Conservation (phyloP, 1,284 basidiomycete genomes). For the Singerocomus rubriflavus region DNA sequence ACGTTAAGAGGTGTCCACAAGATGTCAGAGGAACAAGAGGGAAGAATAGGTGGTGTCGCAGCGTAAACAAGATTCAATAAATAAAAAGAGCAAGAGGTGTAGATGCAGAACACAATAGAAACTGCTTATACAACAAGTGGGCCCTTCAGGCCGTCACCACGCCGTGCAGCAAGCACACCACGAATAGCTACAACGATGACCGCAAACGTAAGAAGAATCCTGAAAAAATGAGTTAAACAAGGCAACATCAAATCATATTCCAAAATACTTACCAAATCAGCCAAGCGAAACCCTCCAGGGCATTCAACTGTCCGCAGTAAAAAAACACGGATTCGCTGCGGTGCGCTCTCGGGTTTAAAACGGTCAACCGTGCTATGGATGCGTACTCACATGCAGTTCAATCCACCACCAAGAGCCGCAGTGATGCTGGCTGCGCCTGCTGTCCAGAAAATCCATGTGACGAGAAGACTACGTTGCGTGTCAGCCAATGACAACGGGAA, state of each 20-base stretch:
- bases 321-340: slow-evolving; percentile 43
- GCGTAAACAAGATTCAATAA: not conserved
- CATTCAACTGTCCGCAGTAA: slow-evolving; percentile 68
- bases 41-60: slow-evolving; percentile 16
- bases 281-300: slow-evolving; percentile 60
- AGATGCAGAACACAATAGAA: not conserved
- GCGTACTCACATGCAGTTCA: slow-evolving; percentile 58
- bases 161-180: slow-evolving; percentile 46
- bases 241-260: not conserved
- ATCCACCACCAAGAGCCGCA: slow-evolving; percentile 57
- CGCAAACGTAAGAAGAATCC: slow-evolving; percentile 54
- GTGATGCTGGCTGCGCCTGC: slow-evolving; percentile 68
- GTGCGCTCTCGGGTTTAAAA: not conserved
- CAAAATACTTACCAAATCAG: slow-evolving; percentile 48
- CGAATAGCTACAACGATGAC: slow-evolving; percentile 53
- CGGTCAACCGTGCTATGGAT: not conserved
- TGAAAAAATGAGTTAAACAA: slow-evolving; percentile 23
- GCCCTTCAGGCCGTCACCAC: slow-evolving; percentile 57
- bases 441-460: slow-evolving; percentile 73
- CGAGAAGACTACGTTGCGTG: slow-evolving; percentile 41
- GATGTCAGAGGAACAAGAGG: not conserved
- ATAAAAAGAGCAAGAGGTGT: not conserved
- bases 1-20: slow-evolving; percentile 14
- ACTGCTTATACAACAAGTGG: slow-evolving; percentile 35
- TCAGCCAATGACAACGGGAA: slow-evolving; percentile 6